phyloP scores from a whole-genome alignment of 1,139 yeast species.

The Eremothecium sinecaudum region DNA sequence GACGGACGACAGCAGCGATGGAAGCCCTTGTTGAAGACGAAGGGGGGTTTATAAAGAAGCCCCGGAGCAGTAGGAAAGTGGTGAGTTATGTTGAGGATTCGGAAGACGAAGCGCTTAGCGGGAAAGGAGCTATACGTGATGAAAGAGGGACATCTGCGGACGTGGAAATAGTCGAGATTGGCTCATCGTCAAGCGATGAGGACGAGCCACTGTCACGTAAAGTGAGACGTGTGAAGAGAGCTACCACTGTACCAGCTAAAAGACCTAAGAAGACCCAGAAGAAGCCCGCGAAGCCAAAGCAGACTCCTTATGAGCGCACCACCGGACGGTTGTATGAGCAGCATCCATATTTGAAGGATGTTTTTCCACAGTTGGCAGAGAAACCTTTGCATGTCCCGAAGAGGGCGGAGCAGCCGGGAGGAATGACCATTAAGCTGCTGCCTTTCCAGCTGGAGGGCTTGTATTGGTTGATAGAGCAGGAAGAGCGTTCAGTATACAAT shows the following conservation, averaged over 20 bases:
- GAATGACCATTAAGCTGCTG: conserved; percentile 60
- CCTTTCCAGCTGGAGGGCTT: conserved; percentile 94
- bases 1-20: too few relatives aligned
- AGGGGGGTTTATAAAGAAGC: background rate
- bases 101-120: background rate
- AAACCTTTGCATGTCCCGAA: conserved; percentile 44
- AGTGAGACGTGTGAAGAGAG: conserved; percentile 5
- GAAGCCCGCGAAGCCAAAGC: conserved; percentile 43
- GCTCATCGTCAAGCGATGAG: conserved; percentile 11
- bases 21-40: background rate
- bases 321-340: conserved; percentile 56
- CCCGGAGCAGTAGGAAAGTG: too few relatives aligned
- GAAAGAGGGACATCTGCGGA: too few relatives aligned
- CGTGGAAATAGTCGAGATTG: too few relatives aligned
- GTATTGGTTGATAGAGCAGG: conserved; percentile 80
- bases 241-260: conserved; percentile 3
- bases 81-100: too few relatives aligned
- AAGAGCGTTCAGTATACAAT: conserved; percentile 52
- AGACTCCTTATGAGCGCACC: conserved; percentile 57
- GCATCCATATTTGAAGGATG: conserved; percentile 69
- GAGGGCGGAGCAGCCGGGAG: conserved; percentile 68
- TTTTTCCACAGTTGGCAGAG: conserved; percentile 55
- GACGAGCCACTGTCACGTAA: conserved; percentile 5
- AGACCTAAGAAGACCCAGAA: conserved; percentile 11
- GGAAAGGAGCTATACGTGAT: too few relatives aligned